These are phyloP conservation scores for Phytophthora pistaciae DNA, from an alignment of 352 stramenopile species.

Conservation along the genomic window DNA sequence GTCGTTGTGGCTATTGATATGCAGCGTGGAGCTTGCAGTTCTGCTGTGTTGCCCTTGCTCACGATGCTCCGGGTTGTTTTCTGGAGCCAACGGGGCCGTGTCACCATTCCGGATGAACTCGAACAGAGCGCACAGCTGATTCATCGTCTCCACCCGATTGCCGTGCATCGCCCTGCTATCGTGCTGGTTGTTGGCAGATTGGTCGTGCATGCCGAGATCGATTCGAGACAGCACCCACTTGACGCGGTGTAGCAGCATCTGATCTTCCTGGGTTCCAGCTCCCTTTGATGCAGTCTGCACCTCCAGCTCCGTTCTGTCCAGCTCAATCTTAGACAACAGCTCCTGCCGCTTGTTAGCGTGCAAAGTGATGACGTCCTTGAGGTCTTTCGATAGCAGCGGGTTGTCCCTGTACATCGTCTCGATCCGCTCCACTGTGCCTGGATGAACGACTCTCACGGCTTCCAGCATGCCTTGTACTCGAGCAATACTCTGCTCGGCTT, in stretches of 20 bases:
- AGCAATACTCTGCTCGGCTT: conserved; percentile 77
- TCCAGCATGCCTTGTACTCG: conserved; percentile 79
- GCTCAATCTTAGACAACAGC: conserved; percentile 57
- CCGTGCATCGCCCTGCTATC: conserved; percentile 6
- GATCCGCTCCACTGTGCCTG: conserved; percentile 70
- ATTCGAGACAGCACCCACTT: conserved; percentile 84
- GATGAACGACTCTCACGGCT: conserved; percentile 71
- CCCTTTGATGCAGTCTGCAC: conserved; percentile 48
- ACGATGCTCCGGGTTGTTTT: conserved; percentile 63
- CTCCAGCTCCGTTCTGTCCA: conserved; percentile 68
- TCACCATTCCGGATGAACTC: conserved; percentile 79
- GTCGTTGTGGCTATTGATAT: conserved; percentile 8
- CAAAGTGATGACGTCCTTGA: conserved; percentile 68
- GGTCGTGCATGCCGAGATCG: conserved; percentile 46
- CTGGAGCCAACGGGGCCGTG: conserved; percentile 43
- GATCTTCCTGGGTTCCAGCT: conserved; percentile 48
- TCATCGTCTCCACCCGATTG: conserved; percentile 39
- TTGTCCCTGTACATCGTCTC: conserved; percentile 77
- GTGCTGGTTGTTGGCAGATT: conserved; percentile 21
- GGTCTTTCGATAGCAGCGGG: conserved; percentile 69
- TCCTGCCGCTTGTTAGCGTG: conserved; percentile 53
- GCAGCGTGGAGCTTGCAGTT: conserved; percentile 4
- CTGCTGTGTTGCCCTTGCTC: conserved; percentile 19
- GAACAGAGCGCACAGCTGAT: conserved; percentile 78
- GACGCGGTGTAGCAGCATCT: conserved; percentile 73